Conservation (phyloP, 78 protist species). For the Pigoraptor vietnamica region DNA sequence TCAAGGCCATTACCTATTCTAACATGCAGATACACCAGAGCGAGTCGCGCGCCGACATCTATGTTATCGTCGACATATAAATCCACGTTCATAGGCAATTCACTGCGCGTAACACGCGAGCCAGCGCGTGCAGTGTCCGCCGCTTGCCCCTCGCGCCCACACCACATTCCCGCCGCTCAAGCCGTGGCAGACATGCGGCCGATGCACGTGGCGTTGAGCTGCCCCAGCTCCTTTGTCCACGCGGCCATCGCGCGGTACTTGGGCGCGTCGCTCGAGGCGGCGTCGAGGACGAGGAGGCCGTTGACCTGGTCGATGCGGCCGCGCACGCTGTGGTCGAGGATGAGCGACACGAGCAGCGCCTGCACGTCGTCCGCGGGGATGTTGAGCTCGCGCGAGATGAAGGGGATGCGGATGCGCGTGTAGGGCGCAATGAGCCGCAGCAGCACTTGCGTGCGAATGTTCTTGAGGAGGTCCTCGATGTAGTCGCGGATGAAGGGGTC, state of each 20-base stretch:
- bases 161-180: no score
- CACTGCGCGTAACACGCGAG: no score
- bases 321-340: constrained; percentile 64
- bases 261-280: neutral
- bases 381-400: constrained; percentile 52
- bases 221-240: neutral
- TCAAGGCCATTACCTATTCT: constrained; percentile 59
- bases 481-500: constrained; percentile 83
- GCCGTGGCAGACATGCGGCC: no score
- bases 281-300: neutral
- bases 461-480: constrained; percentile 38
- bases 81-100: no score
- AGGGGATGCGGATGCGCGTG: constrained; percentile 77
- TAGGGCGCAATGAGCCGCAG: constrained; percentile 81
- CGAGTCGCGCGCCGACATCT: neutral
- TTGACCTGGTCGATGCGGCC: constrained; percentile 38
- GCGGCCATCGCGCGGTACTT: neutral
- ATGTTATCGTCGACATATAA: constrained; percentile 44
- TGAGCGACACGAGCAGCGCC: constrained; percentile 69
- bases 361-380: constrained; percentile 81
- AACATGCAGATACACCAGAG: constrained; percentile 30
- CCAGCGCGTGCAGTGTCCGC: no score
- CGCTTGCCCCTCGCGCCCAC: neutral
- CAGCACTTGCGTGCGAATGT: constrained; percentile 57
- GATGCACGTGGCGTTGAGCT: neutral